Percentiles rank a stretch among this genome's conserved stretches.
Conservation (phyloP, 768 basidiomycete species). For the Pisolithus tinctorius region DNA sequence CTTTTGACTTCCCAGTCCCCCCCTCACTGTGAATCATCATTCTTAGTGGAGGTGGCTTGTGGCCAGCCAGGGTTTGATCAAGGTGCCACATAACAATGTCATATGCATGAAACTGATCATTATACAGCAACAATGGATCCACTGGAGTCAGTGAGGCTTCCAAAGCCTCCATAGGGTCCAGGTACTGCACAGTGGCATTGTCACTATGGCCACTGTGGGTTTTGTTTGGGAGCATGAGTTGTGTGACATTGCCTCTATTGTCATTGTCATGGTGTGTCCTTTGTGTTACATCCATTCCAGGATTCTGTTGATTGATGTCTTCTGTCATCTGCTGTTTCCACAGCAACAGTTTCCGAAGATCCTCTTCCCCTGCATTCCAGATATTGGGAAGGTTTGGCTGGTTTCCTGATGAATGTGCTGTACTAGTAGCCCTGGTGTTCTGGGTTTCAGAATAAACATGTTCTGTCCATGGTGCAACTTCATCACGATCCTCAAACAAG, state of each 20-base stretch:
- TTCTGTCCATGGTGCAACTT: no score
- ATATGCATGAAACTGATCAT: background rate
- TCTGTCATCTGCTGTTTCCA: no score
- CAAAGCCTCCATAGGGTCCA: background rate
- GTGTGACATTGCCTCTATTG: no score
- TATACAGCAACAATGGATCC: background rate
- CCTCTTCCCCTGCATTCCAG: no score
- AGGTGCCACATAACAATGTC: constrained; percentile 31
- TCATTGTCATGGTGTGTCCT: no score
- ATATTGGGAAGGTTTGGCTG: no score
- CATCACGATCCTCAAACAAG: background rate
- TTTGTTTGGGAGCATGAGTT: no score
- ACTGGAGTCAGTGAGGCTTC: background rate
- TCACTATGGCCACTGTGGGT: background rate
- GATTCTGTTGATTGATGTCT: no score
- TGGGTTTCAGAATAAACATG: background rate
- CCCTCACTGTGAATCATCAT: constrained; percentile 38
- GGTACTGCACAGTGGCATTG: background rate
- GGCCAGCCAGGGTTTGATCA: constrained; percentile 9
- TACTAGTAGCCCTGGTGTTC: no score
- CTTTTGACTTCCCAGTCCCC: constrained; percentile 37
- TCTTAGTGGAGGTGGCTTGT: constrained; percentile 20
- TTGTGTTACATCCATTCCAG: no score
- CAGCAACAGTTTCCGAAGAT: no score
- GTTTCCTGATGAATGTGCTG: no score